Conservation (phyloP, 1,139 yeast genomes). For the Diutina siamensis region DNA sequence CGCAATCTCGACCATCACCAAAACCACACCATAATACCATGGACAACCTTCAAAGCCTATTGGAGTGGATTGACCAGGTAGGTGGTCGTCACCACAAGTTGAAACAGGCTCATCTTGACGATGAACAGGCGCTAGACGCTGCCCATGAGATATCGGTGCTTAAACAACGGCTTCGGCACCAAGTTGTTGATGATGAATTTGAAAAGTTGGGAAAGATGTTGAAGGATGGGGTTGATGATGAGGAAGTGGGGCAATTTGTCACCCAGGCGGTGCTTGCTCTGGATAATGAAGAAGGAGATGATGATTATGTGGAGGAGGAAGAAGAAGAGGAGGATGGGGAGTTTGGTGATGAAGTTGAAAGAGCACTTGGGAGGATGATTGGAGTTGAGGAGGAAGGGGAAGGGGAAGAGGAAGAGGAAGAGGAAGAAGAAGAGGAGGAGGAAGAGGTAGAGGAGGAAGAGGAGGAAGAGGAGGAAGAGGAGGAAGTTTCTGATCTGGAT, state of each 20-base stretch:
- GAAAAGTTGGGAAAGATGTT: not conserved
- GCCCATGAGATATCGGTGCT: not conserved
- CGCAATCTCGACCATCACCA: no score
- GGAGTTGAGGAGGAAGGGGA: not conserved
- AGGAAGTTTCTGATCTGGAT: constrained; percentile 7
- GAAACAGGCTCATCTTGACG: not conserved
- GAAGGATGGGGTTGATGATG: not conserved
- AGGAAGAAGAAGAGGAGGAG: constrained; percentile 5
- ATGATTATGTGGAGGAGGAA: not conserved
- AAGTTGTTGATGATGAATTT: not conserved
- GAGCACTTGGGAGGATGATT: not conserved
- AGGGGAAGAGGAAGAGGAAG: not conserved
- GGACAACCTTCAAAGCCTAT: not conserved
- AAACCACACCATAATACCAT: not conserved
- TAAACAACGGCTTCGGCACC: not conserved
- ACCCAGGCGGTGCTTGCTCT: not conserved
- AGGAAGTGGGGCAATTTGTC: not conserved
- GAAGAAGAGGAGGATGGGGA: not conserved
- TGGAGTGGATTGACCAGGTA: constrained; percentile 1
- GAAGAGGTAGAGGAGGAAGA: constrained; percentile 3
- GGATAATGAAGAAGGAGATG: not conserved
- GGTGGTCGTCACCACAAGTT: not conserved
- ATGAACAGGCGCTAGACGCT: not conserved
- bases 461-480: constrained; percentile 7
- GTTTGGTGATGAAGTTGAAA: not conserved